Base-by-base conservation (phyloP, 306 rosid genomes). In the Lathyrus aphaca region DNA sequence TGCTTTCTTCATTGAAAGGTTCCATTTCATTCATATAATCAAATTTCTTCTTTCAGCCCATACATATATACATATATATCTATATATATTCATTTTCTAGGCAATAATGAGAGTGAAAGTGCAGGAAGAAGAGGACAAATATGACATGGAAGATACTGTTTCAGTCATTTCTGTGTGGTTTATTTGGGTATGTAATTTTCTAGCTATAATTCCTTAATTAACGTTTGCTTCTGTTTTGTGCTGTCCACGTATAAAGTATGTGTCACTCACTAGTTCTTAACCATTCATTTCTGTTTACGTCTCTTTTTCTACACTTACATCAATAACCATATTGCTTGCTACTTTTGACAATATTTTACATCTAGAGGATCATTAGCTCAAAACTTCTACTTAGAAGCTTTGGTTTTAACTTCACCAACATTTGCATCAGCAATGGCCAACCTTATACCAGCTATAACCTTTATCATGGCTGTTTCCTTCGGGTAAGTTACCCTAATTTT, bases 81-180 rank as follows among this genome's bases (percentile, higher is more conserved):
- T 29, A 37, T 37, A 37, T 8, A 3, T 3, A 8, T 38, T 38
- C 42, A 38, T 38, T 29, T 29, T 29, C 32, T 29, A 29, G 32
- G 32, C 10, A 8, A 25, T 59, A 72, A 16, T 13, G 11, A 10
- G 7, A 57, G 54, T 55, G 30, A 27, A 66, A 46, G 8, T 23
- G 65, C 90, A 93, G 98, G 75, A 85, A 83, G 29, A 77, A 29
- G 72, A 86, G 96, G 68, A 84, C 93, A 32, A 86, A 86, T 60
- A 59, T 85, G 73, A 86, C 83, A 1, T 40, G 90, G 89, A 68
- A 12, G 12, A 25, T 88, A 45, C 75, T 93, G 30, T 78, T 86
- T 64, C 92, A 86, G 63, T 69, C 85, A 39, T 90, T 86, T 81
- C 64, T 86, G 1, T 82, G 89, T 76, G 98, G 94, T 2, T 71